These are phyloP conservation scores for Hordeum marinum DNA, from an alignment of 176 grass and related monocot species.

Conservation along the genomic window DNA sequence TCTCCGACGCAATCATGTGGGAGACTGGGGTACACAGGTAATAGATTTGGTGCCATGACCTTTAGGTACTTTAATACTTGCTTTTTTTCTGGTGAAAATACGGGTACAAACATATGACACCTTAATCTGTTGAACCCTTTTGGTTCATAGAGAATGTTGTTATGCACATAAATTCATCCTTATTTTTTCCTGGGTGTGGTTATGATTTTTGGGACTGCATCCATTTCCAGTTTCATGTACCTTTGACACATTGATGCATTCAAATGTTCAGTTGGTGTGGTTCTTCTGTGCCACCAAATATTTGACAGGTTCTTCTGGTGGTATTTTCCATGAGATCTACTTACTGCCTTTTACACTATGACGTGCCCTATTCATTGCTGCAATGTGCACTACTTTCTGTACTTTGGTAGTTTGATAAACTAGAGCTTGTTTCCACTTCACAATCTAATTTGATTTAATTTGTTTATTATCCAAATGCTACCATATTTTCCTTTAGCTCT, in stretches of 20 bases:
- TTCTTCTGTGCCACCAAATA: not conserved
- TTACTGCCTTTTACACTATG: not conserved
- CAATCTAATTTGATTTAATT: not conserved
- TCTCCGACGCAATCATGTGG: constrained; percentile 92
- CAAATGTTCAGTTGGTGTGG: constrained; percentile 1
- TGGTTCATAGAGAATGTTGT: constrained; percentile 2
- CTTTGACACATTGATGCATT: not conserved
- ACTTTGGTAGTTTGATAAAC: not conserved
- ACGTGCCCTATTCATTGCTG: not conserved
- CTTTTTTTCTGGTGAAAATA: not conserved
- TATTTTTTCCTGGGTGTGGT: not conserved
- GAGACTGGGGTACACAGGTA: constrained; percentile 99
- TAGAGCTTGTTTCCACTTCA: not conserved
- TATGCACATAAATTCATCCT: not conserved
- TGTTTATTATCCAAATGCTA: not conserved
- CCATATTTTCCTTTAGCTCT: not conserved
- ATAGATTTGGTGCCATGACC: not conserved
- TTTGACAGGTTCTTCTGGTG: not conserved
- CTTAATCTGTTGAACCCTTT: not conserved
- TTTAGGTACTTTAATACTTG: not conserved
- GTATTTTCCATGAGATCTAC: constrained; percentile 1
- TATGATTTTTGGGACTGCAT: not conserved
- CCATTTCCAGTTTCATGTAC: not conserved
- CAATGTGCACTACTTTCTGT: not conserved
- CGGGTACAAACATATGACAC: not conserved